Conservation (phyloP, 129 eudicot genomes). For the Arctium lappa region DNA sequence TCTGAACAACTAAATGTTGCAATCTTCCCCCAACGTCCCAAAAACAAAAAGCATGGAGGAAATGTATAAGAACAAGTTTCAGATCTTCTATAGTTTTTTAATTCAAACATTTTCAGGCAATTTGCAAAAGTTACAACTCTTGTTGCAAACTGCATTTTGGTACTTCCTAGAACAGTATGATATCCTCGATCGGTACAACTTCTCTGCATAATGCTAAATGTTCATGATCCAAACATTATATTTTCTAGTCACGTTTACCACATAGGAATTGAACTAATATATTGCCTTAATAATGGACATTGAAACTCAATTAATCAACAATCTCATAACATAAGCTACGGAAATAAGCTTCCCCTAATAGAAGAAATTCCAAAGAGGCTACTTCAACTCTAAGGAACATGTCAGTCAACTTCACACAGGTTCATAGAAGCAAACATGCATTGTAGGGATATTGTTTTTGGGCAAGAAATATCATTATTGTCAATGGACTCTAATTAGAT, state of each 20-base stretch:
- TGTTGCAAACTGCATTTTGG: not conserved
- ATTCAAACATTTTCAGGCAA: not conserved
- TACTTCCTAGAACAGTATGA: not conserved
- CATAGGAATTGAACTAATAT: not conserved
- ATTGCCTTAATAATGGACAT: not conserved
- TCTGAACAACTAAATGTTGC: not conserved
- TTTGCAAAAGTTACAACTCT: not conserved
- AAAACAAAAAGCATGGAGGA: not conserved
- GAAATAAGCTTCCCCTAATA: not conserved
- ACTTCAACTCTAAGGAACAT: not conserved
- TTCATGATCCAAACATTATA: not conserved
- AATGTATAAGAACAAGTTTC: not conserved
- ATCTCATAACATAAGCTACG: not conserved
- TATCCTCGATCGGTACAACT: not conserved
- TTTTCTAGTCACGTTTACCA: not conserved
- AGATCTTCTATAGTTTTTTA: not conserved
- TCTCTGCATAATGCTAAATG: not conserved
- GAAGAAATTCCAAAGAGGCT: not conserved
- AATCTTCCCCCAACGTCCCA: not conserved
- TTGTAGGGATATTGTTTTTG: not conserved
- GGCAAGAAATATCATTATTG: too few species aligned
- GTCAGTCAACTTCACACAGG: not conserved
- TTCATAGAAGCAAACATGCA: not conserved
- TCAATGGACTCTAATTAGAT: not conserved
- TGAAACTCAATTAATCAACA: not conserved